Evolutionary conservation across 768 basidiomycete species (phyloP).

Genomic region (Tulasnella calospora): DNA sequence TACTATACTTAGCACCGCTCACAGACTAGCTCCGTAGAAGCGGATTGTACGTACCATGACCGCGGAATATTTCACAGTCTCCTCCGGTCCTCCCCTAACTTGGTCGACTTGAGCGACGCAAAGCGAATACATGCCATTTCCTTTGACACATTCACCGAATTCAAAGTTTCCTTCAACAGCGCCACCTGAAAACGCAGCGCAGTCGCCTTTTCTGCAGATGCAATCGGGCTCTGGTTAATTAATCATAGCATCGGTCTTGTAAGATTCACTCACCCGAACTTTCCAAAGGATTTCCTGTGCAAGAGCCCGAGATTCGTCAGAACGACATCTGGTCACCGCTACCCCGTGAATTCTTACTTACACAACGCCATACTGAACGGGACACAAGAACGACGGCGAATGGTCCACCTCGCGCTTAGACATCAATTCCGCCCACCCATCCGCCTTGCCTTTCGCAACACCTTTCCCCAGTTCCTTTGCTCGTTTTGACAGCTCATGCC

Average conservation of each 20-base stretch:
- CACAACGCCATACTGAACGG: background rate
- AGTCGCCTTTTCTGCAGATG: background rate
- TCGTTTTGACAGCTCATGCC: conserved; percentile 9
- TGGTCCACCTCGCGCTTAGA: background rate
- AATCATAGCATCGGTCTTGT: background rate
- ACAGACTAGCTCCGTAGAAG: background rate
- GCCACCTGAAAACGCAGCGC: background rate
- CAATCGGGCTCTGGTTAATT: background rate
- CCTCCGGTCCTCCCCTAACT: background rate
- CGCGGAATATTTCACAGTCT: background rate
- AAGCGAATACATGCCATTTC: background rate
- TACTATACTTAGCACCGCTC: background rate
- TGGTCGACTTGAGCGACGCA: background rate
- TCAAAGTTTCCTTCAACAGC: background rate
- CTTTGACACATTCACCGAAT: conserved; percentile 6
- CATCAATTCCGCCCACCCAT: background rate
- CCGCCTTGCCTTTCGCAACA: background rate
- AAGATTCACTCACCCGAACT: background rate
- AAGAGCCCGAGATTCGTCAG: background rate
- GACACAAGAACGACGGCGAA: background rate
- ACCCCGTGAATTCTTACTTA: background rate
- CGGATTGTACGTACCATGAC: background rate
- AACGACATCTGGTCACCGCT: background rate
- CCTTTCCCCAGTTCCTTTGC: background rate
- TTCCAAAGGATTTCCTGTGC: background rate